Percentiles rank a stretch among this genome's conserved stretches.
These are phyloP conservation scores for Wickerhamomyces ciferrii DNA, from an alignment of 805 yeast species.

Conservation along the genomic window DNA sequence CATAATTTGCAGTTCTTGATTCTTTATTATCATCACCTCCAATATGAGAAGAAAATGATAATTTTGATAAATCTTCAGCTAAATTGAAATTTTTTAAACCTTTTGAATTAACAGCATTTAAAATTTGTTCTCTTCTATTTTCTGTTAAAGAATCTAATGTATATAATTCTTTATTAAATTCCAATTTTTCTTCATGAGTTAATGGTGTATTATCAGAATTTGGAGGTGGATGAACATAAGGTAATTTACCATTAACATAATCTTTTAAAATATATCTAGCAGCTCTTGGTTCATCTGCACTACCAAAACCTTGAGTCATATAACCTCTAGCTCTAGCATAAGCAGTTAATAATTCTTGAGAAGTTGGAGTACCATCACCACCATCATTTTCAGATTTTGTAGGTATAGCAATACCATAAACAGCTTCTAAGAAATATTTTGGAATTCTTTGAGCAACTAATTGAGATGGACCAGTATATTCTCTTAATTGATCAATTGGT, in stretches of 20 bases:
- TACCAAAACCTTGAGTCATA: conserved; percentile 95
- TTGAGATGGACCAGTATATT: conserved; percentile 82
- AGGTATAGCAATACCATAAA: conserved; percentile 87
- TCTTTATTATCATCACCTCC: conserved; percentile 40
- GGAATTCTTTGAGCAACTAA: conserved; percentile 87
- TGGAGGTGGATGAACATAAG: conserved; percentile 89
- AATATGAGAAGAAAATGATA: conserved; percentile 78
- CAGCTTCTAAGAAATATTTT: conserved; percentile 80
- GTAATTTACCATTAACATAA: conserved; percentile 86
- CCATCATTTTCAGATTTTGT: conserved; percentile 77
- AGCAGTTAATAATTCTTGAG: conserved; percentile 83
- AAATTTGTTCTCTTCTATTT: conserved; percentile 65
- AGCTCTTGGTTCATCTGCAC: conserved; percentile 95
- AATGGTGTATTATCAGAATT: conserved; percentile 47
- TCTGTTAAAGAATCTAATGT: conserved; percentile 62
- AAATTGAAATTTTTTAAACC: conserved; percentile 59
- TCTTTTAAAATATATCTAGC: conserved; percentile 90
- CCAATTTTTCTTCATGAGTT: conserved; percentile 45
- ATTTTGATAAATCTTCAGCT: conserved; percentile 59
- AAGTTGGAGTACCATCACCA: conserved; percentile 84
- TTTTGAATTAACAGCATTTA: conserved; percentile 54
- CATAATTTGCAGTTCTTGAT: conserved; percentile 56
- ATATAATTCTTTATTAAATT: conserved; percentile 75
- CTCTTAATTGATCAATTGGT: conserved; percentile 96
- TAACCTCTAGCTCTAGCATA: conserved; percentile 96